Conservation (phyloP, 768 basidiomycete species). For the Mycena floridula region DNA sequence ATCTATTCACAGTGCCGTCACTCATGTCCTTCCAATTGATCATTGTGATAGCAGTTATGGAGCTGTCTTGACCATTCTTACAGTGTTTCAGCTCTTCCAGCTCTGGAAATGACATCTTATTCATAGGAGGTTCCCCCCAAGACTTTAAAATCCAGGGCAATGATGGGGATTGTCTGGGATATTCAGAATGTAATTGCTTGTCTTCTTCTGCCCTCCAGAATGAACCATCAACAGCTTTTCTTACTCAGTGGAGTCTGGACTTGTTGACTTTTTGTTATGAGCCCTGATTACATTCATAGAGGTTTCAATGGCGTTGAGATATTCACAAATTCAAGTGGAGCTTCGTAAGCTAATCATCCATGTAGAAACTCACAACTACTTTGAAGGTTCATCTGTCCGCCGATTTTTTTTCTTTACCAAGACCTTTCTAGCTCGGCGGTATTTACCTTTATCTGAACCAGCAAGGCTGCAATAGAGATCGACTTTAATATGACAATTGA, state of each 20-base stretch:
- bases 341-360: conserved; percentile 91
- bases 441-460: conserved; percentile 98
- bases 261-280: conserved; percentile 29
- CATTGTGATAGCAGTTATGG: conserved; percentile 77
- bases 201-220: no score
- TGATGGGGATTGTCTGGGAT: conserved; percentile 88
- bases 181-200: conserved; percentile 81
- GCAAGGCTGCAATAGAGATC: conserved; percentile 97
- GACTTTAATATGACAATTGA: conserved; percentile 98
- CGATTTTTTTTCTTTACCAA: neutral
- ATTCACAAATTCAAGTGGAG: conserved; percentile 98
- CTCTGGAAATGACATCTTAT: conserved; percentile 25
- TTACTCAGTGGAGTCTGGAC: conserved; percentile 1
- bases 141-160: conserved; percentile 73
- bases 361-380: conserved; percentile 93
- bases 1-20: no score
- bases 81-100: neutral
- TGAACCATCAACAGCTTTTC: neutral
- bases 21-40: no score
- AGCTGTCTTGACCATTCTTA: conserved; percentile 91
- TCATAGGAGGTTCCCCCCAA: conserved; percentile 98
- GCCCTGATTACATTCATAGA: conserved; percentile 97
- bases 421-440: conserved; percentile 69
- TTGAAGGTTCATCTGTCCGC: conserved; percentile 55
- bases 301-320: conserved; percentile 98